Conservation (phyloP, 2,329 filamentous ascomycete species). For the Botrytis deweyae region DNA sequence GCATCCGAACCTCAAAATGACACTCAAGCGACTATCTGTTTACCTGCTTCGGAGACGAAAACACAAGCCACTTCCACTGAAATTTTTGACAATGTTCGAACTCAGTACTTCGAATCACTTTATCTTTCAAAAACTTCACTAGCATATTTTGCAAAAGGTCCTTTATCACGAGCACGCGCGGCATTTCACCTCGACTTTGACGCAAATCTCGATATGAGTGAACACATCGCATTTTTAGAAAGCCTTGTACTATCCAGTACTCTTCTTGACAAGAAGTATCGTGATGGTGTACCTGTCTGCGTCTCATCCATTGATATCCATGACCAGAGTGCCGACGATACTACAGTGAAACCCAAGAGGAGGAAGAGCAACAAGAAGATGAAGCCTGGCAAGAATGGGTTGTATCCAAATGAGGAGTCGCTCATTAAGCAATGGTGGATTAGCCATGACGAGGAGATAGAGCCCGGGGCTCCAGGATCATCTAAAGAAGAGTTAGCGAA, state of each 20-base stretch:
- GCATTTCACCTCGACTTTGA: slow-evolving; percentile 65
- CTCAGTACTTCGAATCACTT: slow-evolving; percentile 58
- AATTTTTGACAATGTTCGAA: slow-evolving; percentile 59
- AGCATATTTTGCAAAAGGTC: slow-evolving; percentile 82
- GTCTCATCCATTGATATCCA: slow-evolving; percentile 57
- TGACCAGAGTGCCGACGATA: slow-evolving; percentile 51
- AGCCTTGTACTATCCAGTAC: slow-evolving; percentile 64
- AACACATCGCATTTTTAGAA: slow-evolving; percentile 68
- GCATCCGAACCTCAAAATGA: slow-evolving; percentile 21
- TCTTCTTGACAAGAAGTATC: slow-evolving; percentile 76
- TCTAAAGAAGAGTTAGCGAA: slow-evolving; percentile 54
- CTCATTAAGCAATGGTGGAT: slow-evolving; percentile 71
- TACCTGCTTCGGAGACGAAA: slow-evolving; percentile 4
- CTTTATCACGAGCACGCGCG: slow-evolving; percentile 71
- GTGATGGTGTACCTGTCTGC: slow-evolving; percentile 65
- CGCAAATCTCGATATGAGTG: slow-evolving; percentile 57
- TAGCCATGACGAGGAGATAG: slow-evolving; percentile 55
- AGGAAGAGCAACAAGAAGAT: slow-evolving; percentile 61
- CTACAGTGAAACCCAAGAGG: slow-evolving; percentile 44
- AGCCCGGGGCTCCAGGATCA: slow-evolving; percentile 44
- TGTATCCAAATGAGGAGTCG: slow-evolving; percentile 66
- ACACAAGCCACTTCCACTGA: slow-evolving; percentile 44
- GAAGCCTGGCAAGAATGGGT: slow-evolving; percentile 65
- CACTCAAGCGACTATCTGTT: background rate
- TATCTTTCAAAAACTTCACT: slow-evolving; percentile 71